Evolutionary conservation across 2,329 filamentous ascomycete genomes (phyloP).

Genomic region (Hortaea sp.): DNA sequence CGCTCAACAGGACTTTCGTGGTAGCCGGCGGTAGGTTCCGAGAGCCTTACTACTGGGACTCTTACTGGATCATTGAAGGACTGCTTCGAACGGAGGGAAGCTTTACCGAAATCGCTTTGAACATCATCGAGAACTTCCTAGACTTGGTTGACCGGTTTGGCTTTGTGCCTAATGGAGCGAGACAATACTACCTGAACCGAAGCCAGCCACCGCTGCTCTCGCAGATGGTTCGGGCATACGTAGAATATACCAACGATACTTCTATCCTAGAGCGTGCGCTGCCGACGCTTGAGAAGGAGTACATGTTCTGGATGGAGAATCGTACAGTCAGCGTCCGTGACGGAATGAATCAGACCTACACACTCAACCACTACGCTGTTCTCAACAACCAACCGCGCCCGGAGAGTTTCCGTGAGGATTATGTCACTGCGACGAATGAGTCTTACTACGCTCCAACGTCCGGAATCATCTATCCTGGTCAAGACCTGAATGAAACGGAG

Average conservation of each 20-base stretch:
- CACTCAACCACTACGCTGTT: slow-evolving; percentile 52
- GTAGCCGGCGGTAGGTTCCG: slow-evolving; percentile 61
- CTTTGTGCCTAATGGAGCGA: slow-evolving; percentile 59
- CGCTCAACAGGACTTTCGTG: slow-evolving; percentile 58
- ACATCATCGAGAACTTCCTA: slow-evolving; percentile 61
- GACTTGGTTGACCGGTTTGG: slow-evolving; percentile 56
- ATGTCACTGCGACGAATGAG: slow-evolving; percentile 52
- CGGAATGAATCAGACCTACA: slow-evolving; percentile 34
- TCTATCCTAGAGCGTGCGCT: slow-evolving; percentile 50
- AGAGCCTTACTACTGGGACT: slow-evolving; percentile 64
- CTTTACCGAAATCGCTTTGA: slow-evolving; percentile 53
- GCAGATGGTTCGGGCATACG: slow-evolving; percentile 55
- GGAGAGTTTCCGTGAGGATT: slow-evolving; percentile 59
- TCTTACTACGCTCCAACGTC: slow-evolving; percentile 50
- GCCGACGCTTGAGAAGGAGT: slow-evolving; percentile 53
- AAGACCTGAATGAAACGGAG: slow-evolving; percentile 42
- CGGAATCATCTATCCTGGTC: slow-evolving; percentile 50
- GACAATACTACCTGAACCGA: slow-evolving; percentile 57
- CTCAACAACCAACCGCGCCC: slow-evolving; percentile 56
- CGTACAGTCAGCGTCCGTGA: slow-evolving; percentile 41
- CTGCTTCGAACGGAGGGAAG: slow-evolving; percentile 54
- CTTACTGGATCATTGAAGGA: slow-evolving; percentile 58
- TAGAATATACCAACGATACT: slow-evolving; percentile 55
- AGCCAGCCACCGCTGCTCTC: slow-evolving; percentile 57
- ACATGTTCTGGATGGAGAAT: slow-evolving; percentile 54